A percentile compares a stretch with the other conserved stretches of the same genome.
Conservation (phyloP, 768 basidiomycete species). For the Collybiopsis confluens region DNA sequence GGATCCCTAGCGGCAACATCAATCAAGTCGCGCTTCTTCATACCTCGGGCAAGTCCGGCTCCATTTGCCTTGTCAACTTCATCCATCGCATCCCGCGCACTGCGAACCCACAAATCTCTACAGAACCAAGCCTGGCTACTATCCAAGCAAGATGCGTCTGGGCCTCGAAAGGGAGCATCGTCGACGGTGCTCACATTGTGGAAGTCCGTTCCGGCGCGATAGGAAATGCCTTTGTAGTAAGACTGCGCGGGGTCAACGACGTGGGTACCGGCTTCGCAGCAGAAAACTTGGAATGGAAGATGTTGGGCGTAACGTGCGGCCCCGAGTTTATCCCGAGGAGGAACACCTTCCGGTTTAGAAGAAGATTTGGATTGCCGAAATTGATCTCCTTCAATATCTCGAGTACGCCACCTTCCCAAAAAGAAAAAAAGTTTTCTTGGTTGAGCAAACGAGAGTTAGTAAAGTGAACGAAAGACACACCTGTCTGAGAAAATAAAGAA, state of each 20-base stretch:
- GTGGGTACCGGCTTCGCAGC: constrained; percentile 97
- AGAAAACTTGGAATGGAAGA: constrained; percentile 97
- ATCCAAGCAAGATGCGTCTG: constrained; percentile 88
- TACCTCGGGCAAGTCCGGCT: constrained; percentile 21
- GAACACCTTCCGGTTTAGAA: constrained; percentile 84
- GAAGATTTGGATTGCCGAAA: constrained; percentile 96
- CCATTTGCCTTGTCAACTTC: constrained; percentile 46
- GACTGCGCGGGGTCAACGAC: constrained; percentile 94
- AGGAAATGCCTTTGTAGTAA: constrained; percentile 86
- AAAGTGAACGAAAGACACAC: constrained; percentile 35
- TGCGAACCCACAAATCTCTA: constrained; percentile 91
- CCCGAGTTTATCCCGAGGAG: constrained; percentile 83
- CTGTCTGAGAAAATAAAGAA: constrained; percentile 98
- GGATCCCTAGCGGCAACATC: constrained; percentile 32
- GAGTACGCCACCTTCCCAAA: constrained; percentile 80
- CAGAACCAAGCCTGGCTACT: constrained; percentile 99
- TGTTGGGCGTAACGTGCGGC: constrained; percentile 84
- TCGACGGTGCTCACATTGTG: constrained; percentile 72
- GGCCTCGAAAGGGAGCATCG: constrained; percentile 52
- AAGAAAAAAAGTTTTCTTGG: constrained; percentile 1
- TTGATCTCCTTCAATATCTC: constrained; percentile 97
- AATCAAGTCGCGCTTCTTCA: constrained; percentile 2
- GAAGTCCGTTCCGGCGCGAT: constrained; percentile 77
- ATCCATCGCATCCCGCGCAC: constrained; percentile 71
- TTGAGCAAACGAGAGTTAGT: not conserved